Evolutionary conservation across 2,329 filamentous ascomycete genomes (phyloP).

Genomic region (Septoria linicola): DNA sequence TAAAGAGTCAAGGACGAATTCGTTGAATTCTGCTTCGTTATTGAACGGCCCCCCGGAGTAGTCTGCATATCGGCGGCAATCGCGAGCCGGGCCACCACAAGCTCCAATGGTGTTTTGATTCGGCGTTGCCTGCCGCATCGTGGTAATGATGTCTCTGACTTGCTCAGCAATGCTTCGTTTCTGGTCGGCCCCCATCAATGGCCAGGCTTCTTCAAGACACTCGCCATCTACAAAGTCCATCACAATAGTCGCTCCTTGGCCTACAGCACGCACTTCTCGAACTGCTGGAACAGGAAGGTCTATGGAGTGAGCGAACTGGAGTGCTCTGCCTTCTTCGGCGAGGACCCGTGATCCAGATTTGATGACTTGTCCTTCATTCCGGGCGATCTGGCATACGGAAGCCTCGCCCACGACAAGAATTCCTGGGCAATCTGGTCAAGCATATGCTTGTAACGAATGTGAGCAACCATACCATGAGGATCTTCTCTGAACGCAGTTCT

Average conservation of each 20-base stretch:
- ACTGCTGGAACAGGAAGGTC: slow-evolving; percentile 5
- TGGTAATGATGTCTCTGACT: slow-evolving; percentile 8
- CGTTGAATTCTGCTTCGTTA: slow-evolving; percentile 23
- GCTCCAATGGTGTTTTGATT: slow-evolving; percentile 10
- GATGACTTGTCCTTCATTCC: neutral
- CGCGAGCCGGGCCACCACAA: slow-evolving; percentile 7
- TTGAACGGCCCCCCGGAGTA: slow-evolving; percentile 19
- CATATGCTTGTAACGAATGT: neutral
- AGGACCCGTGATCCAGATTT: slow-evolving; percentile 7
- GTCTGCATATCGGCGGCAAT: slow-evolving; percentile 5
- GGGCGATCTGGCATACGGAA: slow-evolving; percentile 3
- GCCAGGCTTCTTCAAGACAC: slow-evolving; percentile 12
- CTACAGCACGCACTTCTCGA: neutral
- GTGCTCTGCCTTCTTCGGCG: slow-evolving; percentile 8
- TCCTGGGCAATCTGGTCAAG: neutral
- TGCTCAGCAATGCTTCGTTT: slow-evolving; percentile 16
- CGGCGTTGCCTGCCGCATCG: slow-evolving; percentile 16
- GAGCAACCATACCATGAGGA: neutral
- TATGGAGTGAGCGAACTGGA: slow-evolving; percentile 4
- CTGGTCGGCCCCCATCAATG: slow-evolving; percentile 5
- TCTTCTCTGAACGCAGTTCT: slow-evolving; percentile 1
- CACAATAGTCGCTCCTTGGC: neutral
- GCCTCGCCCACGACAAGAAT: neutral
- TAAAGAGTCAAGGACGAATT: slow-evolving; percentile 14
- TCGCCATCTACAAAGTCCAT: neutral